These are phyloP conservation scores for Aphanocladium album DNA, from an alignment of 2,329 filamentous ascomycete species.

Conservation along the genomic window DNA sequence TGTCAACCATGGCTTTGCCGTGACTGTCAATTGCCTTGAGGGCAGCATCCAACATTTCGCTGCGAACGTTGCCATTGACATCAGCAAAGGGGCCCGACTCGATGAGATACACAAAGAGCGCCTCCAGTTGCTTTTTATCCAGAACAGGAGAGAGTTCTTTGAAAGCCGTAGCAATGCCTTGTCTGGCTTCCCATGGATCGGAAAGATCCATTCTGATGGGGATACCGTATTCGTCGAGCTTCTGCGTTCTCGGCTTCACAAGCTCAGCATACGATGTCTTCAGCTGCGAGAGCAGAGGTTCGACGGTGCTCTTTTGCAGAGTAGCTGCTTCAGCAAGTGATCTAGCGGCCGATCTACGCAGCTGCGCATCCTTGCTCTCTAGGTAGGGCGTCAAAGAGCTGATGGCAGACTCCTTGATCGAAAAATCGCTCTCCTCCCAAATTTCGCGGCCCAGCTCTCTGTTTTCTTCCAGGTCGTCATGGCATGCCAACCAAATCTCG, in stretches of 20 bases:
- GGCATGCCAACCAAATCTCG: slow-evolving; percentile 88
- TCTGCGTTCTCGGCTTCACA: slow-evolving; percentile 74
- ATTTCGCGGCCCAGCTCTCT: slow-evolving; percentile 77
- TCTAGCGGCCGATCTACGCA: slow-evolving; percentile 77
- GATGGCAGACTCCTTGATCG: slow-evolving; percentile 61
- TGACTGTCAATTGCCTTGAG: slow-evolving; percentile 74
- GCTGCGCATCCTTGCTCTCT: slow-evolving; percentile 71
- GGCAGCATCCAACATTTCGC: slow-evolving; percentile 89
- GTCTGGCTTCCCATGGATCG: slow-evolving; percentile 87
- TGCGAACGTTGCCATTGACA: slow-evolving; percentile 67
- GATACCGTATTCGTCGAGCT: slow-evolving; percentile 92
- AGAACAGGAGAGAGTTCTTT: slow-evolving; percentile 72
- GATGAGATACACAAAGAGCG: slow-evolving; percentile 81
- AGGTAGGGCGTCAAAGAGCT: slow-evolving; percentile 71
- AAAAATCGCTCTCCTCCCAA: slow-evolving; percentile 88
- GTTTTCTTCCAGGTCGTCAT: slow-evolving; percentile 88
- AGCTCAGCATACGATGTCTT: slow-evolving; percentile 69
- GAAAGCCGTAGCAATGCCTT: slow-evolving; percentile 84
- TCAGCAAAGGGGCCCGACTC: slow-evolving; percentile 84
- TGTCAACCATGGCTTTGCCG: slow-evolving; percentile 77
- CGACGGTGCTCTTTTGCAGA: slow-evolving; percentile 54
- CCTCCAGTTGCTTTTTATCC: slow-evolving; percentile 62
- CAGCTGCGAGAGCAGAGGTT: slow-evolving; percentile 58
- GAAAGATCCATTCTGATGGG: slow-evolving; percentile 79
- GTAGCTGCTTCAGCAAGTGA: slow-evolving; percentile 71